These are phyloP conservation scores for Colletotrichum sp. DNA, from an alignment of 2,329 filamentous ascomycete species.

Conservation along the genomic window DNA sequence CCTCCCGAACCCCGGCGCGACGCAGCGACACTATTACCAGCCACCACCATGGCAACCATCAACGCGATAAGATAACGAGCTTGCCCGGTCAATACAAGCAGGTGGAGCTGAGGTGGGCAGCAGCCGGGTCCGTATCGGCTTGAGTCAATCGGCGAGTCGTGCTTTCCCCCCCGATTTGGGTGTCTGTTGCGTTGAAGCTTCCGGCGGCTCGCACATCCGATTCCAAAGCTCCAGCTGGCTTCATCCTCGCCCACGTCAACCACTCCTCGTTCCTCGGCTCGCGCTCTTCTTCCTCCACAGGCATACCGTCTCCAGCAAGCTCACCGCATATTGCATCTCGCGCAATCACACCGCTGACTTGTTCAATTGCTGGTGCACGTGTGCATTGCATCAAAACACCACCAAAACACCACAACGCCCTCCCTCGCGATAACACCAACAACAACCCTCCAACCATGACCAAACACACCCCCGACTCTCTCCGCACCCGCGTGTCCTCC, in stretches of 20 bases:
- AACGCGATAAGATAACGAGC: conserved; percentile 5
- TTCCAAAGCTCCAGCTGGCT: conserved; percentile 9
- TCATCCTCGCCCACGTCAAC: neutral
- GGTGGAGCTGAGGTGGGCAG: neutral
- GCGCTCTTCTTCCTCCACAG: neutral
- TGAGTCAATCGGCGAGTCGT: neutral
- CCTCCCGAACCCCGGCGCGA: neutral
- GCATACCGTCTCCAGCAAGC: neutral
- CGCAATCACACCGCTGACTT: neutral
- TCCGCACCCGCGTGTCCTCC: conserved; percentile 48
- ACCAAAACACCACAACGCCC: neutral
- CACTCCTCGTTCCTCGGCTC: neutral
- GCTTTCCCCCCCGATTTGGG: neutral
- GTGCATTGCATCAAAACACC: neutral
- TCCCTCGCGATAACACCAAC: neutral
- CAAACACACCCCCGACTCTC: conserved; percentile 47
- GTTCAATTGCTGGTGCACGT: neutral
- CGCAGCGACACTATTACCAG: neutral
- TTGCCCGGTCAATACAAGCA: neutral
- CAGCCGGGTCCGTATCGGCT: neutral
- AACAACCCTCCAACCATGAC: conserved; percentile 40
- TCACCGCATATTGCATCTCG: neutral
- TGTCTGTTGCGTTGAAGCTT: neutral
- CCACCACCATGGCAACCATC: neutral
- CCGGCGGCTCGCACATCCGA: neutral